Percentiles rank a stretch among this genome's conserved stretches.
Conservation (phyloP, 129 eudicot genomes). For the Saussurea involucrata region DNA sequence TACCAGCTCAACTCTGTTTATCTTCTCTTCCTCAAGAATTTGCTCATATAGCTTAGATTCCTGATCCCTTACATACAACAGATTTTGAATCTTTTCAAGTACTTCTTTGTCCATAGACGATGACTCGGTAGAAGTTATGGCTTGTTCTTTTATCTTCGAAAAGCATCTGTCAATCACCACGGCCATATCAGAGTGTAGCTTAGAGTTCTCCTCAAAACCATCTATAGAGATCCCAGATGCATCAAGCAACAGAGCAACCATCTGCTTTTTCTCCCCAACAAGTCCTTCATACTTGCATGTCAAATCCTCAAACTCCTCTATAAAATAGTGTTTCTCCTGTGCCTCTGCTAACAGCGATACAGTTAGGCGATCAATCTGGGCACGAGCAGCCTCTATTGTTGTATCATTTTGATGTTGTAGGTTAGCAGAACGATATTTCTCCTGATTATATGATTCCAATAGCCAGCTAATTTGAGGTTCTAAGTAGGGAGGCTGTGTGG, state of each 20-base stretch:
- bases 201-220: slow-evolving; percentile 10
- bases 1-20: slow-evolving; percentile 32
- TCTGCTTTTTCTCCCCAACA: slow-evolving; percentile 48
- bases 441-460: slow-evolving; percentile 42
- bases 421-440: slow-evolving; percentile 35
- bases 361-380: slow-evolving; percentile 51
- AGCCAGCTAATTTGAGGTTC: slow-evolving; percentile 67
- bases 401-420: slow-evolving; percentile 47
- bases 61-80: slow-evolving; percentile 49
- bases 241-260: slow-evolving; percentile 43
- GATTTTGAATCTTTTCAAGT: slow-evolving; percentile 48
- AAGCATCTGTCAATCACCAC: slow-evolving; percentile 41
- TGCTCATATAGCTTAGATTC: slow-evolving; percentile 51
- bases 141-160: slow-evolving; percentile 38
- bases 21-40: slow-evolving; percentile 51
- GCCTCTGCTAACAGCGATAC: slow-evolving; percentile 47
- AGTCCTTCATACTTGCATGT: slow-evolving; percentile 35
- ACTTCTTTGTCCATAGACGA: slow-evolving; percentile 31
- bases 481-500: slow-evolving; percentile 36
- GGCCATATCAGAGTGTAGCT: slow-evolving; percentile 23
- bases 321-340: slow-evolving; percentile 57
- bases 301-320: slow-evolving; percentile 50
- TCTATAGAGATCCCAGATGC: slow-evolving; percentile 47
- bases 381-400: slow-evolving; percentile 47
- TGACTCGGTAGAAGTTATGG: slow-evolving; percentile 21